phyloP scores from a whole-genome alignment of 176 grass and related monocot species.

The Oryza brachyantha region DNA sequence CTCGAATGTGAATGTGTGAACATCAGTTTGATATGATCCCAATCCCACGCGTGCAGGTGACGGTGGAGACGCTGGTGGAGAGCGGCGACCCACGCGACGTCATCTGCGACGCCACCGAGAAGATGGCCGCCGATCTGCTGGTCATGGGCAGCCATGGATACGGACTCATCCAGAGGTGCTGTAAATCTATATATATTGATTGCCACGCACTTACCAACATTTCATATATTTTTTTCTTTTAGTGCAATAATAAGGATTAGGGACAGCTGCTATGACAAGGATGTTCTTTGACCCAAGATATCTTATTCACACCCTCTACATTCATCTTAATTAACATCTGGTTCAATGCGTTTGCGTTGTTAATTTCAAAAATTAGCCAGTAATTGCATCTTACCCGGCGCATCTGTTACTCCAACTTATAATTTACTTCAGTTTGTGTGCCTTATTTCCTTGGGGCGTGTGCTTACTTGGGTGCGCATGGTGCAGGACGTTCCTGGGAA shows the following conservation, averaged over 20 bases:
- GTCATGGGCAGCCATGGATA: constrained; percentile 65
- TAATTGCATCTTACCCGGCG: neutral
- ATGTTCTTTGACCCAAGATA: neutral
- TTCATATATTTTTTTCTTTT: too few relatives aligned
- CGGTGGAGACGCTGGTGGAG: constrained; percentile 49
- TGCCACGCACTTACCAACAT: neutral
- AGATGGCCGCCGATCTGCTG: constrained; percentile 36
- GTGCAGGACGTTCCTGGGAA: constrained; percentile 51
- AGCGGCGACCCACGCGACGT: constrained; percentile 52
- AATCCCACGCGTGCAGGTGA: too few relatives aligned
- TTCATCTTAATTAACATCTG: neutral
- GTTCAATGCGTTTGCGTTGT: neutral
- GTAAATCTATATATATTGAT: too few relatives aligned
- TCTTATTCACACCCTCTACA: neutral
- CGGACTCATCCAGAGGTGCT: constrained; percentile 34
- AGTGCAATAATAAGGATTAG: neutral
- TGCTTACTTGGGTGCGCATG: neutral
- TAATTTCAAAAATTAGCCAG: too few relatives aligned
- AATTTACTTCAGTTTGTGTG: neutral
- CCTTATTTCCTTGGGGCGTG: neutral
- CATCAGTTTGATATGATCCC: too few relatives aligned
- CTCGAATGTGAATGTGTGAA: neutral
- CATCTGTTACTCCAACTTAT: neutral
- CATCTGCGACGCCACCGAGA: constrained; percentile 33
- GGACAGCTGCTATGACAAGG: neutral